These are phyloP conservation scores for Eruca vesicaria DNA, from an alignment of 441 rosid genomes.

Conservation along the genomic window DNA sequence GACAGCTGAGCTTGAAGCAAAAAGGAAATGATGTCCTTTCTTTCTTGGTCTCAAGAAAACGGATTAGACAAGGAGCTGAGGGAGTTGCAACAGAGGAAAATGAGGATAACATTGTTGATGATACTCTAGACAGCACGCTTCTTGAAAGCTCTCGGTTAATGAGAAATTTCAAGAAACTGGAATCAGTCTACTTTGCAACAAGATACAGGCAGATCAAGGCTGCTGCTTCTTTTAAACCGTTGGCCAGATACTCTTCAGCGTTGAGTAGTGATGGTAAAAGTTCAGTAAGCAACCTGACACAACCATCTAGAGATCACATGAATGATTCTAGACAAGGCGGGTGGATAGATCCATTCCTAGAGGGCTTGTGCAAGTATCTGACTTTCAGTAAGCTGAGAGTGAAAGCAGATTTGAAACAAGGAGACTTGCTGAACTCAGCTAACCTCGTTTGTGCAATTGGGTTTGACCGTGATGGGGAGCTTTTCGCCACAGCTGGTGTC, in stretches of 20 bases:
- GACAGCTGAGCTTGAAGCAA: slow-evolving; percentile 54
- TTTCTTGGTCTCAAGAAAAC: slow-evolving; percentile 65
- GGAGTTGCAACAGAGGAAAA: slow-evolving; percentile 21
- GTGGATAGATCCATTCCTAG: slow-evolving; percentile 96
- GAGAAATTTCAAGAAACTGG: slow-evolving; percentile 89
- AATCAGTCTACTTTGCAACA: slow-evolving; percentile 82
- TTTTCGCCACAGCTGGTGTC: slow-evolving; percentile 91
- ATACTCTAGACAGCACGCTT: slow-evolving; percentile 43
- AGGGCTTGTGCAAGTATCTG: slow-evolving; percentile 88
- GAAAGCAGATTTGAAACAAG: slow-evolving; percentile 91
- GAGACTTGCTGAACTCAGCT: slow-evolving; percentile 81
- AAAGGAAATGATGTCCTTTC: slow-evolving; percentile 58
- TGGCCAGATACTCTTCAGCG: slow-evolving; percentile 48
- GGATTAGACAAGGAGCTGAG: slow-evolving; percentile 48
- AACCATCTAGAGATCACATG: slow-evolving; percentile 45
- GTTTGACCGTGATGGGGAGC: slow-evolving; percentile 93
- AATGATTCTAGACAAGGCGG: slow-evolving; percentile 51
- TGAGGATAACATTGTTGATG: too few species aligned
- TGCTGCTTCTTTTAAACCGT: neutral
- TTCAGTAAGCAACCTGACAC: slow-evolving; percentile 55
- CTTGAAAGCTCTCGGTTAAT: slow-evolving; percentile 68
- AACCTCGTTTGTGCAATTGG: slow-evolving; percentile 85
- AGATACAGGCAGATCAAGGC: slow-evolving; percentile 63
- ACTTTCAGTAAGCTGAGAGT: slow-evolving; percentile 79
- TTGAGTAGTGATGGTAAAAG: slow-evolving; percentile 71